Evolutionary conservation across 495 filamentous ascomycete genomes (phyloP).

Genomic region (Penicillium crystallinum): DNA sequence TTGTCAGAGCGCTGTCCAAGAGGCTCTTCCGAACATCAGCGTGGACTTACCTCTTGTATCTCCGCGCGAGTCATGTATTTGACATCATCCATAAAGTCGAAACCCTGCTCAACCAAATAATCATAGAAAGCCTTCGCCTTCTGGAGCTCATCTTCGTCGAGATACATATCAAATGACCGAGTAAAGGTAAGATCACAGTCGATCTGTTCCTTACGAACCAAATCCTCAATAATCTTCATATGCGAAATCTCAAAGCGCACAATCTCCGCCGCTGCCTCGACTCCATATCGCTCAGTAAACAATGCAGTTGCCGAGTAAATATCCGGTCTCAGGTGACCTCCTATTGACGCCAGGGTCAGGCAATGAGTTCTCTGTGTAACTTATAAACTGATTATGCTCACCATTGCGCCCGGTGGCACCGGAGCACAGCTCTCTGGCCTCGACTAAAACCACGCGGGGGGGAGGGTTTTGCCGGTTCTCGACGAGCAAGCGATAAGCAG

Average conservation of each 20-base stretch:
- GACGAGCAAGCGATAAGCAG: slow-evolving; percentile 57
- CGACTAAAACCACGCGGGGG: slow-evolving; percentile 31
- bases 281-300: slow-evolving; percentile 24
- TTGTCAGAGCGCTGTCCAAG: too few species aligned
- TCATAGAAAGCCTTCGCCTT: slow-evolving; percentile 24
- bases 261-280: slow-evolving; percentile 26
- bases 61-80: slow-evolving; percentile 19
- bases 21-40: too few species aligned
- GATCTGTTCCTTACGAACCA: slow-evolving; percentile 31
- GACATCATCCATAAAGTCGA: slow-evolving; percentile 28
- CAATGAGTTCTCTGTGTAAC: background rate
- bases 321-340: slow-evolving; percentile 36
- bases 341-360: slow-evolving; percentile 1
- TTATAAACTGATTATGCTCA: slow-evolving; percentile 1
- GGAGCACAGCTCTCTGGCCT: slow-evolving; percentile 39
- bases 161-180: slow-evolving; percentile 31
- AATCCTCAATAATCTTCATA: slow-evolving; percentile 25
- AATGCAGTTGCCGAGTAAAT: slow-evolving; percentile 25
- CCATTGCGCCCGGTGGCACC: slow-evolving; percentile 43
- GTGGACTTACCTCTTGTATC: slow-evolving; percentile 26
- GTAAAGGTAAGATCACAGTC: slow-evolving; percentile 41
- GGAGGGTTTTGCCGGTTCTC: slow-evolving; percentile 8
- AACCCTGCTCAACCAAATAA: slow-evolving; percentile 13
- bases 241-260: slow-evolving; percentile 30
- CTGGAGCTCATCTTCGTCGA: slow-evolving; percentile 21